Base-by-base conservation (phyloP, 1,139 yeast species). In the Kluyveromyces marxianus region DNA sequence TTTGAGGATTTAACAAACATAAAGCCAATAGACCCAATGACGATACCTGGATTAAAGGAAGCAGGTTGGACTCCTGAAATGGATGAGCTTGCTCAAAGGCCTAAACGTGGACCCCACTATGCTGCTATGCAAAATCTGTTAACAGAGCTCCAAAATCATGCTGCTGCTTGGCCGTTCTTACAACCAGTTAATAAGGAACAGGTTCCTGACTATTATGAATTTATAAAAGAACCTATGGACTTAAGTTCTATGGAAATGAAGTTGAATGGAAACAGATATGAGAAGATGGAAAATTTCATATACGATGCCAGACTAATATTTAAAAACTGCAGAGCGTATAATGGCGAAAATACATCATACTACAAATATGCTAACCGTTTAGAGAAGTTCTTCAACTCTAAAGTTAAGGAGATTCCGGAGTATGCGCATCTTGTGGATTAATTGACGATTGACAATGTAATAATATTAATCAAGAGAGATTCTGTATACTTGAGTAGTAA, bases 201-300 rank as follows among this genome's bases (percentile, higher is more conserved):
- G 60, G 98, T 94, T 14, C 89, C 95, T 0, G 98, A 94, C 65
- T 94, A 94, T 63, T 92, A 92, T 63, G 95, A 88, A 56, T 95
- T 92, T 30, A 92, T 92, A 52, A 89, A 90, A 61, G 97, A 92
- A 63, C 98, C 99, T n/a, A 94, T 94, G 98, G 98, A 94, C 63
- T 70, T 92, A 47, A 80, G 94, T 28, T 89, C 97, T 0, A 92
- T 94, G 96, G 98, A 92, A 61, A 83, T 77, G 61, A 87, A 90
- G 61, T 72, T 94, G 38, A 98, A 92, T 54, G 88, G 86, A 57
- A 96, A 92, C 67, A 85, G 85, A 55, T 94, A 94, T 65, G 87
- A 85, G 50, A 77, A 86, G 10, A 84, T 94, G 75, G 97, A 89
- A 55, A 92, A 88, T 60, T 94, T 90, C 63, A 74, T 90, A 49